phyloP scores from a whole-genome alignment of 768 basidiomycete genomes.

The Chlorophyllum brunneum region DNA sequence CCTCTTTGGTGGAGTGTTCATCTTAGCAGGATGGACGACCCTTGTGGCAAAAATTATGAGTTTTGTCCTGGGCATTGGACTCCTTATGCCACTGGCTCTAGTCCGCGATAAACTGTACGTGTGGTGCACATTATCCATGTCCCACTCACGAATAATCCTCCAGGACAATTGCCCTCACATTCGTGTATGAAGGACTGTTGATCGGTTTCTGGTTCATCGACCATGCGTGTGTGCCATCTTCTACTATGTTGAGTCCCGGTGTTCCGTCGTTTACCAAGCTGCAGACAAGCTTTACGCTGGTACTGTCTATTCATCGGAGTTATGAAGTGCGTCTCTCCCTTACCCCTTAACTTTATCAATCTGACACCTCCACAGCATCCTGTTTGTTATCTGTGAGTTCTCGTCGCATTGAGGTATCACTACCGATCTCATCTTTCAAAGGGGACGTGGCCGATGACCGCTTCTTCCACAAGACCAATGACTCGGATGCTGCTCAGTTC shows the following conservation, averaged over 20 bases:
- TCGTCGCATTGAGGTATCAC: neutral
- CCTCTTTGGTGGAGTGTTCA: constrained; percentile 76
- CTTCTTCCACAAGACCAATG: constrained; percentile 92
- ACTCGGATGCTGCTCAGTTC: constrained; percentile 92
- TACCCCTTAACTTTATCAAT: neutral
- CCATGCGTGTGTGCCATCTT: constrained; percentile 64
- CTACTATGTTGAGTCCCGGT: neutral
- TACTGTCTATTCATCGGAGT: constrained; percentile 80
- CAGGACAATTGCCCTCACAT: constrained; percentile 83
- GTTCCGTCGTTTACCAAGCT: constrained; percentile 13
- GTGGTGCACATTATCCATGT: neutral
- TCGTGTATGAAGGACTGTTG: constrained; percentile 80
- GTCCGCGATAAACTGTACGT: constrained; percentile 89
- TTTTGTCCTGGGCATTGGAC: constrained; percentile 83
- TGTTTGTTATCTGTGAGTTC: constrained; percentile 82
- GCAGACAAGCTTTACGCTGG: constrained; percentile 77
- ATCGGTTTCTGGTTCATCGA: constrained; percentile 95
- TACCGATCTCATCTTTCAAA: constrained; percentile 23
- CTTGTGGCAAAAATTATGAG: constrained; percentile 91
- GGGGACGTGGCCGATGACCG: constrained; percentile 95
- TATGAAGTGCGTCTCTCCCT: constrained; percentile 60
- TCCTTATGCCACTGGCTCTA: constrained; percentile 80
- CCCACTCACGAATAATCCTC: neutral
- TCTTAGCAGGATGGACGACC: constrained; percentile 83
- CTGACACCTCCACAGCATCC: constrained; percentile 42